Evolutionary conservation across 2,329 filamentous ascomycete genomes (phyloP), one percentile per base, ranked within the genome.

Genomic region (Aspergillus versicolor): DNA sequence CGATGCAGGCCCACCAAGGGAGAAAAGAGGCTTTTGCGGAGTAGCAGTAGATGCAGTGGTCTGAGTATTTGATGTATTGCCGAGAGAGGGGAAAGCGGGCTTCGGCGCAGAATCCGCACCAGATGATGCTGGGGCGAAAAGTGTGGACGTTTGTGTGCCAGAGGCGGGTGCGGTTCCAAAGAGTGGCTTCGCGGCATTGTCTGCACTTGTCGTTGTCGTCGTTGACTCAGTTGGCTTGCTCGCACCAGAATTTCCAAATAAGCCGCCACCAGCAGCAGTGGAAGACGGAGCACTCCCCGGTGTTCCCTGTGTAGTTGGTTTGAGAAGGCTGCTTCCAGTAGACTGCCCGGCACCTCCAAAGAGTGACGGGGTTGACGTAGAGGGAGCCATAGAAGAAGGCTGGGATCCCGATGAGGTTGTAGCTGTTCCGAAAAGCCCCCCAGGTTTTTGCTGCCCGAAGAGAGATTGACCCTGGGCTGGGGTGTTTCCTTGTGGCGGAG

Each of bases 1-100:
- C 5, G 71, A 65, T 47, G 72, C 64, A 32, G 70, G 53, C 19
- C 63, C 65, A 8, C 70, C 70, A 22, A 70, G 50, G 24, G 68
- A 65, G 59, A 75, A 75, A n/a, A 68, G 53, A 42, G 71, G 61
- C 54, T 73, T 73, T 60, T 72, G 69, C 13, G 71, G 69, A 37
- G 71, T 70, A 24, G 70, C 63, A 27, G 67, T 63, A 32, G 72
- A 69, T 40, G 70, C 56, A 19, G 66, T 60, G 15, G 67, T 62
- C 46, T 62, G 60, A 19, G 65, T 52, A 22, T 47, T 62, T 24
- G 63, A 56, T 17, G 61, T 58, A 13, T 64, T 37, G 8, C 61
- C 56, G 8, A 70, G 62, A 24, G 64, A 58, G 32, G 65, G 60
- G 60, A 71, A 70, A 19, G 65, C 54, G 52, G 69, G 61, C 55